Evolutionary conservation across 192 early-diverging fungal genomes (phyloP), one percentile per base, ranked within the genome.

Genomic region (Umbelopsis isabellina): DNA sequence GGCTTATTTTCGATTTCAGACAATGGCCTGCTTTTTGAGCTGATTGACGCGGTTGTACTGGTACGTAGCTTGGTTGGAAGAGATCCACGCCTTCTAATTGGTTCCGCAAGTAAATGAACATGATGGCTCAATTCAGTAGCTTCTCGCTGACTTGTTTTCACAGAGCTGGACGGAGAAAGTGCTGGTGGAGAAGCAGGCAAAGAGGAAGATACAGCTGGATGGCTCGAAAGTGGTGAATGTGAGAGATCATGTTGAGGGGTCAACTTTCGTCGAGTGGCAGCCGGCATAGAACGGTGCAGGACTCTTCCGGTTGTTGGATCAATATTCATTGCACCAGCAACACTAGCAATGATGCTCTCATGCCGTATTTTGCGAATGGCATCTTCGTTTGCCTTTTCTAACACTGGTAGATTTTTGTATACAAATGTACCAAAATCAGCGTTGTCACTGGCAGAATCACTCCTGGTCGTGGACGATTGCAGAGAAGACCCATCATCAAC

Each of bases 361-460:
- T 83, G 88, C 37, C 91, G 86, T 21, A 98, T 79, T 79, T 91
- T 94, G 30, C 87, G 74, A 23, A 98, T 90, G 45, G 93, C 83
- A 66, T 95, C 89, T 68, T 91, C 88, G 74, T 98, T 98, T 15
- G 94, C 95, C 64, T 95, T 92, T 67, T 95, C 97, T 1, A 98
- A 84, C 20, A 89, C 82, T 2, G 90, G 91, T 48, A 98, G 68
- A 75, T 98, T 98, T 65, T 96, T 97, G 83, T 92, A 97, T 8
- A 88, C 90, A 78, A 96, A 95, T 12, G 93, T 89, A 25, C 97
- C 97, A 85, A 98, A 98, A 71, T 95, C 89, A 12, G 82, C 80
- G n/a, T 61, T 65, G 27, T 72, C 71, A 23, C 30, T 49, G 4
- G 49, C 27, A 33, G 35, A 35, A 8, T 70, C 49, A 10, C 50